A percentile compares a stretch with the other conserved stretches of the same genome.
Conservation (phyloP, 23 red algal genomes). For the Gracilaria domingensis region DNA sequence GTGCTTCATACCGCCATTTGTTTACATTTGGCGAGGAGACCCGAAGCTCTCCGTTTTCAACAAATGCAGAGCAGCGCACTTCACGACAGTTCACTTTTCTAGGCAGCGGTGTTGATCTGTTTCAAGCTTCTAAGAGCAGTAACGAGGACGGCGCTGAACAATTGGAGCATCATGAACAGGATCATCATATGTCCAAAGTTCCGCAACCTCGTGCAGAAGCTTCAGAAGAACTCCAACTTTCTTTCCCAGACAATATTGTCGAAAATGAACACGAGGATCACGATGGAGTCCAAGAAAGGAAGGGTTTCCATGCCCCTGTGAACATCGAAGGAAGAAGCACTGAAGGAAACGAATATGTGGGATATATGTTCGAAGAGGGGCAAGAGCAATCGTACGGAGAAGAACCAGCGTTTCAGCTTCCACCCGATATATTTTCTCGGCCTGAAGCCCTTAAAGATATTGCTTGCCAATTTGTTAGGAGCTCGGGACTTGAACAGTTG, state of each 20-base stretch:
- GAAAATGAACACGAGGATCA: background rate
- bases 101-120: background rate
- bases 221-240: background rate
- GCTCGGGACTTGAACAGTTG: background rate
- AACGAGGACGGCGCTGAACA: background rate
- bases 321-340: background rate
- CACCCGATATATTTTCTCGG: slow-evolving; percentile 30
- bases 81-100: background rate
- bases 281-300: background rate
- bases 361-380: background rate
- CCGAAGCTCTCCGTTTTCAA: background rate
- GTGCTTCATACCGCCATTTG: background rate
- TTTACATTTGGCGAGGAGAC: background rate
- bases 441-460: background rate
- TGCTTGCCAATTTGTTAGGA: slow-evolving; percentile 8
- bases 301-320: background rate
- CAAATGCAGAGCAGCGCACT: background rate
- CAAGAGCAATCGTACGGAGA: background rate
- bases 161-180: background rate
- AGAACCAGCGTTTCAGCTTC: slow-evolving; percentile 4
- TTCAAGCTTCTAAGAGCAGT: background rate
- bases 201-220: background rate
- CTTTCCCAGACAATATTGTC: background rate
- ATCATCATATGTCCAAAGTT: background rate
- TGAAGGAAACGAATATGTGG: background rate